A percentile compares a stretch with the other conserved stretches of the same genome.
These are phyloP conservation scores for Micractinium conductrix DNA, from an alignment of 139 green algal species.

Conservation along the genomic window DNA sequence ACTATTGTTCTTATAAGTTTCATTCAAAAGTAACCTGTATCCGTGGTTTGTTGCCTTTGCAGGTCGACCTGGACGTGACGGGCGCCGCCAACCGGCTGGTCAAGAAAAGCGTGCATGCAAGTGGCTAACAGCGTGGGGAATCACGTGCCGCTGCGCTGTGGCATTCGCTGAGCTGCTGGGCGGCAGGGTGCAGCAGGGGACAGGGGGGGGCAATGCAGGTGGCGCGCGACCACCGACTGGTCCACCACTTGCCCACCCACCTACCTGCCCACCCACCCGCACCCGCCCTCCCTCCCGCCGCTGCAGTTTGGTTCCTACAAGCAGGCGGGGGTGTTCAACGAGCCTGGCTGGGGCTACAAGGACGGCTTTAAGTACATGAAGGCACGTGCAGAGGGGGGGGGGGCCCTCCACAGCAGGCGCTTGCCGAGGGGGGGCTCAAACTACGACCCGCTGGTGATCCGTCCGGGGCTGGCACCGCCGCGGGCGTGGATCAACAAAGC, in stretches of 20 bases:
- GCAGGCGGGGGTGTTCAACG: not conserved
- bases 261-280: not conserved
- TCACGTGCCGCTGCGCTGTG: too few relatives aligned
- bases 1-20: too few relatives aligned
- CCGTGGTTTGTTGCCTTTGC: too few relatives aligned
- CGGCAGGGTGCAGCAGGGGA: too few relatives aligned
- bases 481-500: too few relatives aligned
- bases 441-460: too few relatives aligned
- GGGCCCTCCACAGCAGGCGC: too few relatives aligned
- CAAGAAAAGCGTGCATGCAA: not conserved
- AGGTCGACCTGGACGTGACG: conserved; percentile 43
- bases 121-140: not conserved
- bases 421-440: too few relatives aligned
- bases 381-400: too few relatives aligned
- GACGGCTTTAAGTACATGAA: conserved; percentile 6
- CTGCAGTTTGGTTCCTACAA: conserved; percentile 9
- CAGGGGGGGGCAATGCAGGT: not conserved
- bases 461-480: too few relatives aligned
- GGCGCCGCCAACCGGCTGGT: conserved; percentile 5
- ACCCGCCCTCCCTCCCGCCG: not conserved
- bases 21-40: too few relatives aligned
- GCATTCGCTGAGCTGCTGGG: too few relatives aligned
- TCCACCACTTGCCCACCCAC: not conserved
- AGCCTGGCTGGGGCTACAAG: not conserved
- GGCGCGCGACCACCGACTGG: not conserved